Base-by-base conservation (phyloP, 306 rosid genomes). In the Lablab purpureus region DNA sequence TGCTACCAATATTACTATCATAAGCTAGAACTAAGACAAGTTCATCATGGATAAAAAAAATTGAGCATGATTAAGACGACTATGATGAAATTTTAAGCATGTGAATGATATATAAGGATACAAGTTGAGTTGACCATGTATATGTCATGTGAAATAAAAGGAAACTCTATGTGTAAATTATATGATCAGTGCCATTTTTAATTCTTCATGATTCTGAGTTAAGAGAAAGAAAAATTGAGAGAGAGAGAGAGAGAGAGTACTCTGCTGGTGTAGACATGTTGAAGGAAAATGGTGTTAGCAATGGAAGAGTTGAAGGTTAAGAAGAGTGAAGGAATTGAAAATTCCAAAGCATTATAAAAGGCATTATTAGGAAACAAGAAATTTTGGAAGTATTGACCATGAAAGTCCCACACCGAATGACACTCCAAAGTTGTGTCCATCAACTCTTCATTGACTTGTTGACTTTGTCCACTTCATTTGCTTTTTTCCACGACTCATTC, bases 231-330 rank as follows among this genome's bases (percentile, higher is more conserved):
- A 51, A 51, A 30, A 37, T 18, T 36, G 50, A 18, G 8, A 54
- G 40, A 59, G 73, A 28, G 27, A 1, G 56, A 18, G 66, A 78
- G 83, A 64, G 73, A 58, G 69, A 82, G 74, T 79, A 89, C 97
- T 92, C 93, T 67, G 81, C 90, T 67, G 96, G 96, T 49, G 97
- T 73, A 84, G 97, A 86, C 97, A 92, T 85, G 15, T 81, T 80
- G 84, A 75, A 37, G n/a, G 49, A 32, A 76, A 68, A 58, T 56
- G 23, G 25, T 2, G 0, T 64, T 1, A 3, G 18, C 4, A 45
- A 46, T 23, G 49, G 11, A 37, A 64, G 73, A 19, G 0, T 72
- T 10, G 32, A 74, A 49, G 17, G 50, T 34, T 1, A 21, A 60
- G 52, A 4, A 51, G 50, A 15, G 4, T 17, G 66, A 27, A 73